phyloP scores from a whole-genome alignment of 805 yeast species.

The Kodamaea lidongshanica region DNA sequence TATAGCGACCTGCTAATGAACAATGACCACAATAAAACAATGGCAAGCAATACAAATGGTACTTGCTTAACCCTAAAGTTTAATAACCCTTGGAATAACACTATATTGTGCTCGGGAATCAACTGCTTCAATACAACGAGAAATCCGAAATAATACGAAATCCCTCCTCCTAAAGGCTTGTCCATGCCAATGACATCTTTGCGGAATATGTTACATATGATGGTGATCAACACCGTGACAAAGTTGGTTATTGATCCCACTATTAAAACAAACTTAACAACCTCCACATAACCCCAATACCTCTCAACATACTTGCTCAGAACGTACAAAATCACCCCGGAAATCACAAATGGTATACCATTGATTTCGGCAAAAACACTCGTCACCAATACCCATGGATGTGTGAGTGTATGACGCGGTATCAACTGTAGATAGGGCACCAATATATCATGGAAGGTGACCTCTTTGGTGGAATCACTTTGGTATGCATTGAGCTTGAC shows the following conservation, averaged over 20 bases:
- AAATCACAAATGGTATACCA: conserved; percentile 38
- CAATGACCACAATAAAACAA: conserved; percentile 33
- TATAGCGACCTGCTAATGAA: conserved; percentile 28
- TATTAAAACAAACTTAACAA: conserved; percentile 45
- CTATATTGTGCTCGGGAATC: conserved; percentile 52
- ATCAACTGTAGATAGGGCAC: conserved; percentile 60
- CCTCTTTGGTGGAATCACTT: conserved; percentile 5
- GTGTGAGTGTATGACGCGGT: conserved; percentile 47
- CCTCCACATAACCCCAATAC: conserved; percentile 48
- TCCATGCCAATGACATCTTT: conserved; percentile 34
- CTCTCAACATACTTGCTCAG: conserved; percentile 44
- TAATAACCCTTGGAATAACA: conserved; percentile 39
- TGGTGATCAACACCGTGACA: conserved; percentile 39
- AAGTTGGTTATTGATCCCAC: conserved; percentile 54
- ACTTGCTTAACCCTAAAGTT: conserved; percentile 55
- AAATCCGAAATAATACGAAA: conserved; percentile 47
- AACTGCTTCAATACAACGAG: conserved; percentile 52
- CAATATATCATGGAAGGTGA: conserved; percentile 33
- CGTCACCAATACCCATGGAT: conserved; percentile 61
- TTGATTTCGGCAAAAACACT: conserved; percentile 61
- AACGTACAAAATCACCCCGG: conserved; percentile 30
- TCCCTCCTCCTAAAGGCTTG: conserved; percentile 47
- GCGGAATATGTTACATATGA: conserved; percentile 30
- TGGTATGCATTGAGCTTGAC: conserved; percentile 34
- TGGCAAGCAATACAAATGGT: conserved; percentile 41